Evolutionary conservation across 2,329 filamentous ascomycete genomes (phyloP), one percentile per base, ranked within the genome.

Genomic region (Aspergillus sp.): DNA sequence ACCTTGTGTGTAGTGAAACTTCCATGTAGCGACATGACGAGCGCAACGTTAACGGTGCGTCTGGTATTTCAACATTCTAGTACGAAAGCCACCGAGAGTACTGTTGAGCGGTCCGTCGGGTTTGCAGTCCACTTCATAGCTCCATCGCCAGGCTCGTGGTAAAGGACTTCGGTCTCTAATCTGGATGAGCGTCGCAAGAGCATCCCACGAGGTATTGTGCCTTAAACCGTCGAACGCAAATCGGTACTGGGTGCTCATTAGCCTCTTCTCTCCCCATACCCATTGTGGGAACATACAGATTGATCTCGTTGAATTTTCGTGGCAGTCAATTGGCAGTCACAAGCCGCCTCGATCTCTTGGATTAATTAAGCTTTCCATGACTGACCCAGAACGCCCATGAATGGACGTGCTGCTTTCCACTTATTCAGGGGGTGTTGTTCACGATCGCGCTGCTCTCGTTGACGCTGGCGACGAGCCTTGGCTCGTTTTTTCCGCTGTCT

Each of bases 341-440:
- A 3, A 27, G 24, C 3, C 33, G 11, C 11, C 11, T 37, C 2
- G 3, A 37, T 5, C 3, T 15, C 34, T 37, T n/a, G 40, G 9
- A 20, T 48, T 22, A 17, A 20, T 48, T 22, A 47, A 33, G 51
- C 44, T 34, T 54, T 54, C 51, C 51, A 54, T 9, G 50, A 44
- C 37, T 53, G 27, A 7, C 49, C 50, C 15, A 45, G 50, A 27
- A 19, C 37, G 5, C 55, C 55, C 34, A 57, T 48, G 27, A 49
- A 57, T 5, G 41, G 51, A 6, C 41, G 44, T 5, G 44, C 55
- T 9, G 48, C 47, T 15, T 15, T 53, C 24, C 17, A 57, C 4
- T n/a, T 49, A 22, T 27, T 12, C 34, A 17, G 15, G 44, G 46
- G 13, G 13, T 49, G 15, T 19, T n/a, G 19, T 20, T 57, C 55